Evolutionary conservation across 164 flowering plant species (phyloP).

Genomic region (Tetracentron sinense): DNA sequence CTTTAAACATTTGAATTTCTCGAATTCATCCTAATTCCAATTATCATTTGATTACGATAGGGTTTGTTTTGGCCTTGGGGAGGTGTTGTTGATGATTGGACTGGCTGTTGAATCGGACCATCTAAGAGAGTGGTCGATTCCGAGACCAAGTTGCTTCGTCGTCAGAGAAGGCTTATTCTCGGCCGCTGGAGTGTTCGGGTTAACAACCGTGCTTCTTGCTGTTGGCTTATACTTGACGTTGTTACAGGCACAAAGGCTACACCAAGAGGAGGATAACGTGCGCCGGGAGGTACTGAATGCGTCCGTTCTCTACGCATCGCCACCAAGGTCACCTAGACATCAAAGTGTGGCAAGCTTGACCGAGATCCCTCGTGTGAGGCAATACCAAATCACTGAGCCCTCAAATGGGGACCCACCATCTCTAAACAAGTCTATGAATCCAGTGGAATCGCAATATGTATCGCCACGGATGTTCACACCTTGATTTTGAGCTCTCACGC

Average conservation of each 20-base stretch:
- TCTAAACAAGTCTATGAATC: slow-evolving; percentile 6
- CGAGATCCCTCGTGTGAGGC: slow-evolving; percentile 23
- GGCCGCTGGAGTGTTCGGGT: slow-evolving; percentile 67
- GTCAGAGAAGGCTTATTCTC: slow-evolving; percentile 58
- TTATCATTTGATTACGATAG: slow-evolving; percentile 31
- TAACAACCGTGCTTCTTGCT: slow-evolving; percentile 62
- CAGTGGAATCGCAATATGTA: neutral
- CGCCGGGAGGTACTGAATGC: slow-evolving; percentile 48
- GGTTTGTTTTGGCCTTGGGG: slow-evolving; percentile 72
- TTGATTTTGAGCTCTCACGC: too few relatives aligned
- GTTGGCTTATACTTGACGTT: slow-evolving; percentile 67
- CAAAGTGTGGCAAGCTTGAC: slow-evolving; percentile 14
- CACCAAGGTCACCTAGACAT: slow-evolving; percentile 45
- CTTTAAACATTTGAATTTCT: too few relatives aligned
- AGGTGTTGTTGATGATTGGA: slow-evolving; percentile 67
- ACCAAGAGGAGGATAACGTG: slow-evolving; percentile 38
- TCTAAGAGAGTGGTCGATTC: slow-evolving; percentile 49
- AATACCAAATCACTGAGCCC: slow-evolving; percentile 7
- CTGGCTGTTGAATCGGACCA: slow-evolving; percentile 87
- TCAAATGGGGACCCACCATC: neutral
- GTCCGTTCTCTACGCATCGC: slow-evolving; percentile 54
- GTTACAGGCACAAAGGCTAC: slow-evolving; percentile 41
- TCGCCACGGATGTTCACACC: too few relatives aligned
- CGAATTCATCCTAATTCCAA: too few relatives aligned
- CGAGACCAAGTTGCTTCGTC: slow-evolving; percentile 52